Conservation (phyloP, 805 yeast genomes). For the Lipomyces lipofer region DNA sequence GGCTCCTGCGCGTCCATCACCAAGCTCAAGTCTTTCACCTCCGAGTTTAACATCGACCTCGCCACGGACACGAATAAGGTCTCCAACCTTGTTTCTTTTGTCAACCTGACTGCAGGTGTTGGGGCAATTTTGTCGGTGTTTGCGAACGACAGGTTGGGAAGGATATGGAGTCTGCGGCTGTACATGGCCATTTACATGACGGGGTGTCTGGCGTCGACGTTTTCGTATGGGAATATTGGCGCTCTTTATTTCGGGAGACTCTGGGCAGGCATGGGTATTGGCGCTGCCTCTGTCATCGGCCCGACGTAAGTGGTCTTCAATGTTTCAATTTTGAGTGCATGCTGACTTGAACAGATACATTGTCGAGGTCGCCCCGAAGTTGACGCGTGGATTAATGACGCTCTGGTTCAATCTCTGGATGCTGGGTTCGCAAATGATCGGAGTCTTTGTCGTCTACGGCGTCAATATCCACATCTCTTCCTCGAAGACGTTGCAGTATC, state of each 20-base stretch:
- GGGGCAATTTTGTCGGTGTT: constrained; percentile 17
- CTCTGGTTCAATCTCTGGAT: constrained; percentile 18
- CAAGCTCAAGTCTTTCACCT: constrained; percentile 3
- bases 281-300: constrained; percentile 18
- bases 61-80: neutral
- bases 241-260: constrained; percentile 16
- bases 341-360: too few species aligned
- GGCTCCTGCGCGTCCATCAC: constrained; percentile 16
- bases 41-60: constrained; percentile 1
- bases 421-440: constrained; percentile 15
- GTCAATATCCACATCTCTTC: constrained; percentile 6
- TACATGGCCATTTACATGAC: constrained; percentile 9
- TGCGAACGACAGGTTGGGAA: constrained; percentile 9
- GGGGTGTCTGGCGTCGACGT: constrained; percentile 18
- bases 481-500: constrained; percentile 6
- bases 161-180: constrained; percentile 10
- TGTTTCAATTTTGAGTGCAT: too few species aligned
- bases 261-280: constrained; percentile 19
- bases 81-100: constrained; percentile 18
- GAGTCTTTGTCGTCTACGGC: constrained; percentile 17
- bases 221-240: constrained; percentile 6
- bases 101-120: constrained; percentile 17
- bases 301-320: constrained; percentile 4
- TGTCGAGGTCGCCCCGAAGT: constrained; percentile 20
- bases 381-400: constrained; percentile 18